Base-by-base conservation (phyloP, 345 rosid species). In the Aethionema arabicum region DNA sequence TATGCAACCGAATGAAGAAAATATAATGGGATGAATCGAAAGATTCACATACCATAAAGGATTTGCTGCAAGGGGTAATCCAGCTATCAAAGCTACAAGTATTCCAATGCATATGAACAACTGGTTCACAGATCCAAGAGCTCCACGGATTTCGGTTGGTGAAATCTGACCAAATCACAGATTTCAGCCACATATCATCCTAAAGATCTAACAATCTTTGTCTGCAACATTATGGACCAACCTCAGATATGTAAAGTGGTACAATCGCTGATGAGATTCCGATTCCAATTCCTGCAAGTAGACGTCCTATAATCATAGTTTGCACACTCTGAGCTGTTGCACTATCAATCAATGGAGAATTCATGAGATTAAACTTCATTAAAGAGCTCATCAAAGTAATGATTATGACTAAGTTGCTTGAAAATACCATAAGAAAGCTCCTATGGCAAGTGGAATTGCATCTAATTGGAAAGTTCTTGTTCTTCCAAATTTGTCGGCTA, bases 181-280 rank as follows among this genome's bases (percentile, higher is more conserved):
- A 21, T 56, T 38, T 74, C 50, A 80, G 76, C 27, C 36, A 32
- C 41, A 27, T 21, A 13, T 13, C 30, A 43, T 9, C 15, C 7
- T 30, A 27, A 46, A 31, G 0, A 46, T 51, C 44, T n/a, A 15
- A 32, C 31, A 44, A 44, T 65, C 30, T 38, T 4, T 49, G 15
- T 13, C 11, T 29, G 30, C 11, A 47, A 12, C 32, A 13, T 38
- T 29, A 15, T 11, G 55, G 55, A 39, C 32, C 48, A 68, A 90
- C 99, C 97, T 93, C 99, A 51, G 99, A 93, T 66, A 90, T 93
- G 80, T 93, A 93, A 68, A 93, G 96, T 29, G 97, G 99, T 35
- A 90, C 99, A 59, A 93, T 81, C 4, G 99, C 96, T 61, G 97
- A 87, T 33, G 99, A 82, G 70, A 93, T 93, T 31, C 99, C 99